Evolutionary conservation across 208 protist species (phyloP).

Genomic region (Pavlovales sp.): DNA sequence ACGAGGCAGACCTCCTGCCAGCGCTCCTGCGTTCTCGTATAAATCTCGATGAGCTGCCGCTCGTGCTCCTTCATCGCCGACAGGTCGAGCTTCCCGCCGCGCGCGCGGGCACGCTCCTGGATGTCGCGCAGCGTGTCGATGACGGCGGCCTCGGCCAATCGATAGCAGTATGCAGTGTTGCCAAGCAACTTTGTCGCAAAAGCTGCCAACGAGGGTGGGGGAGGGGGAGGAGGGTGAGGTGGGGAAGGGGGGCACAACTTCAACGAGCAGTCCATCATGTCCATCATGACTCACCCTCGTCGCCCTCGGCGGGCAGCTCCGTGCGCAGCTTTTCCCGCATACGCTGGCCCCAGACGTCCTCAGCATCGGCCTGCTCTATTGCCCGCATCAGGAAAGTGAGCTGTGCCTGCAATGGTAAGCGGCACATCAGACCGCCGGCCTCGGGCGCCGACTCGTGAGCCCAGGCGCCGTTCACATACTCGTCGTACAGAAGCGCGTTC

Average conservation of each 20-base stretch:
- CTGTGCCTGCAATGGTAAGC: not conserved
- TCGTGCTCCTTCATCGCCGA: not conserved
- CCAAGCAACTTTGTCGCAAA: not conserved
- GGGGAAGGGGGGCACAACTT: no score
- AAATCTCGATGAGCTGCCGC: not conserved
- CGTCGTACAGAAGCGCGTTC: not conserved
- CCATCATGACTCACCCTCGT: no score
- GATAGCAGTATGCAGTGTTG: constrained; percentile 14
- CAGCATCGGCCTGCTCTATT: not conserved
- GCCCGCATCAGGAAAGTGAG: not conserved
- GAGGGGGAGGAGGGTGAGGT: no score
- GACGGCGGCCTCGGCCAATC: not conserved
- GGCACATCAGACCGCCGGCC: not conserved
- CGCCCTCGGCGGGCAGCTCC: not conserved
- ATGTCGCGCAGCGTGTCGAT: not conserved
- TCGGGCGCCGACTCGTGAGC: not conserved
- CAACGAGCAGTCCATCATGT: no score
- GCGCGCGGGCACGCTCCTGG: not conserved
- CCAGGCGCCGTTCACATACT: constrained; percentile 7
- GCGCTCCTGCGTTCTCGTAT: not conserved
- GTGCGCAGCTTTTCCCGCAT: not conserved
- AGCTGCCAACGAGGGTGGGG: no score
- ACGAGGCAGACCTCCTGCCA: constrained; percentile 37
- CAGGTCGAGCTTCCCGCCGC: not conserved
- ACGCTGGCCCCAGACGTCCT: not conserved